Conservation (phyloP, 78 protist genomes). For the Cavenderia fasciculata region DNA sequence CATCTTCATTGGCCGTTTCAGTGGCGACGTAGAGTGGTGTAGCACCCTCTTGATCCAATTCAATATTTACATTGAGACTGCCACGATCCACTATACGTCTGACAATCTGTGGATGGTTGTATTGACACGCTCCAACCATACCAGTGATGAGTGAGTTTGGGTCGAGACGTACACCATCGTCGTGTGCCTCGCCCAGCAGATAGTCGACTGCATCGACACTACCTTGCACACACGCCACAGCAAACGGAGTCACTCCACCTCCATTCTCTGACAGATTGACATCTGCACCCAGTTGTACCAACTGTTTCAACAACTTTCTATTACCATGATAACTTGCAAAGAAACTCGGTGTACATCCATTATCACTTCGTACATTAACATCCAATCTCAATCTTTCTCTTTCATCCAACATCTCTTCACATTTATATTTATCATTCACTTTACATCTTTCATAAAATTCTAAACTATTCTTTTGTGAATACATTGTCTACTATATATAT, state of each 20-base stretch:
- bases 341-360: constrained; percentile 57
- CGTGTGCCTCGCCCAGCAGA: not conserved
- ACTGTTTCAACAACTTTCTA: not conserved
- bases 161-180: not conserved
- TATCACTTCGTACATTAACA: constrained; percentile 36
- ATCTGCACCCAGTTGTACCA: constrained; percentile 3
- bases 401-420: not conserved
- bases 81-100: constrained; percentile 38
- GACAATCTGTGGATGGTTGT: constrained; percentile 38
- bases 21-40: constrained; percentile 42
- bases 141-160: constrained; percentile 16
- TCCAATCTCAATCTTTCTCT: constrained; percentile 7
- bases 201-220: constrained; percentile 6
- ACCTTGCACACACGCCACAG: constrained; percentile 66
- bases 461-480: constrained; percentile 44
- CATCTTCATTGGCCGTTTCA: constrained; percentile 32
- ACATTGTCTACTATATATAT: too few relatives aligned
- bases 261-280: constrained; percentile 1
- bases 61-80: constrained; percentile 20
- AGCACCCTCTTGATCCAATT: constrained; percentile 53
- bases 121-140: constrained; percentile 38
- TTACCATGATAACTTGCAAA: constrained; percentile 36
- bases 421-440: not conserved
- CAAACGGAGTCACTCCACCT: constrained; percentile 21
- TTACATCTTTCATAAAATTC: constrained; percentile 48